Base-by-base conservation (phyloP, 805 yeast species). In the Sugiyamaella lignohabitans region DNA sequence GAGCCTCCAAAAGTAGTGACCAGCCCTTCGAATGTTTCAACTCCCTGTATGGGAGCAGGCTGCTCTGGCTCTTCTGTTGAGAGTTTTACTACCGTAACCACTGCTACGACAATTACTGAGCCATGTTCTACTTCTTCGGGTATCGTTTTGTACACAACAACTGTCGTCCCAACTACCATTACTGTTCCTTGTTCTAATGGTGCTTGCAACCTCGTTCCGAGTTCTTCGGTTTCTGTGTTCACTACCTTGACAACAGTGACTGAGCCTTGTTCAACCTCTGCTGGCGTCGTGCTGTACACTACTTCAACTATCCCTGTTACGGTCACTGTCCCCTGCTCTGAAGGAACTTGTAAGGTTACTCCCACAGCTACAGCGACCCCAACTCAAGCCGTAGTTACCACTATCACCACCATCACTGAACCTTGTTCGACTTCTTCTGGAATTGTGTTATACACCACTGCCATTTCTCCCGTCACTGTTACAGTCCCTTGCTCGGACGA, bases 21-120 rank as follows among this genome's bases (percentile, higher is more conserved):
- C 41, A 39, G 42, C 2, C 65, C 62, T 2, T 72, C 73, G 16
- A 67, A 70, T 40, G 68, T 78, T 22, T 27, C 32, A 27, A 27
- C 32, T 8, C 62, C 61, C 30, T 56, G 53, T 37, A 91, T 91
- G 42, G 83, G 83, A 63, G 89, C 94, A 2, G 91, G 89, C 14
- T 87, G 83, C 5, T 72, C 42, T 38, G 43, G 17, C 24, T n/a
- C n/a, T n/a, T n/a, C n/a, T n/a, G 30, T 27, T 11, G 44, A 37
- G 39, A 46, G 50, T 47, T 50, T 6, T 38, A 5, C 45, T 44
- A 23, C 37, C 24, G 14, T 11, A 14, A 27, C 32, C 32, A 27
- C 8, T 8, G 14, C 32, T 27, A 27, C 32, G 11, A 27, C 32
- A 27, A 27, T 27, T 8, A 14, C 14, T 14, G 8, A 8, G 8